Evolutionary conservation across 1,139 yeast species (phyloP), one percentile per base, ranked within the genome.

Genomic region (Candida tetrigidarum): DNA sequence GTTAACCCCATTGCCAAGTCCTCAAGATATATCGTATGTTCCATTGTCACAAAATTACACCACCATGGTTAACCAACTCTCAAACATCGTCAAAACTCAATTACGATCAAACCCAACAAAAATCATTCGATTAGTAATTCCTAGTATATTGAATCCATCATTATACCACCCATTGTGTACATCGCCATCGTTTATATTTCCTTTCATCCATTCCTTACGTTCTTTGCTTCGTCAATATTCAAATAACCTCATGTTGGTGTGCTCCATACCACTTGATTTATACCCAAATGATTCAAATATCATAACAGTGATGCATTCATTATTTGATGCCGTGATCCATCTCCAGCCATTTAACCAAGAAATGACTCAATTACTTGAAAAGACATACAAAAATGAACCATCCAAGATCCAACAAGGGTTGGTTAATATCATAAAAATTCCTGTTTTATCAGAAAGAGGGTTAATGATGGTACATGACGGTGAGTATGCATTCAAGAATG

Each of bases 401-500:
- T 69, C 81, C n/a, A 85, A 84, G 59, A 78, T 86, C 26, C 90
- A 84, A 55, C 98, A 93, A 58, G 99, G 98, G 0, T 76, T 91
- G 46, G 80, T 92, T 23, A 89, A 93, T 59, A 72, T 93, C 2
- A 64, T 78, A 44, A 88, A 88, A 55, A 60, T 91, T 10, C 96
- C 97, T 0, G 72, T 80, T 2, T 66, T 89, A 36, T 82, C 91
- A 39, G 93, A 86, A 37, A 65, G 81, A 37, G 98, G 99, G 0
- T 74, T 81, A 54, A 92, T 91, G 97, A 80, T 81, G 55, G 78
- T 82, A 1, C 81, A 83, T 46, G 74, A 74, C 46, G 86, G 89
- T 44, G 97, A 92, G 64, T 85, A 80, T 63, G 92, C 96, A 3
- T 93, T 92, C 67, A 84, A 86, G 58, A 90, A 90, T 50, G 93